These are phyloP conservation scores for Astrocystis sublimbata DNA, from an alignment of 495 filamentous ascomycete genomes.

Conservation along the genomic window DNA sequence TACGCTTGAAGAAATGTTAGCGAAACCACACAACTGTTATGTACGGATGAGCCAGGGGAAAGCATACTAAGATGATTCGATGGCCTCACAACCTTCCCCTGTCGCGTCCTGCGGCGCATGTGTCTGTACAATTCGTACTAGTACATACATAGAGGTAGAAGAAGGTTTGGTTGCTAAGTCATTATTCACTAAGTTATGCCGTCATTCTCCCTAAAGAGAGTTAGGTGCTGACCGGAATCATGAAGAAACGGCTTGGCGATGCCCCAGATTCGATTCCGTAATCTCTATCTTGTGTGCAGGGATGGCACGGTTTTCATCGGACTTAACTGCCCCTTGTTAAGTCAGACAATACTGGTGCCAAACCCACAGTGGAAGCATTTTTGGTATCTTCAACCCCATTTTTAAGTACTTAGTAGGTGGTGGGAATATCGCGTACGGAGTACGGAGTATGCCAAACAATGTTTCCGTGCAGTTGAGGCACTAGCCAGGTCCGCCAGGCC, in stretches of 20 bases:
- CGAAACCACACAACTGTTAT: no score
- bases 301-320: background rate
- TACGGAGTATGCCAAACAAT: background rate
- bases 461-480: background rate
- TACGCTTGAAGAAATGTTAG: no score
- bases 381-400: background rate
- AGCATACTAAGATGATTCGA: no score
- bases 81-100: no score
- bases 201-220: constrained; percentile 3
- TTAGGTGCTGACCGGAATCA: constrained; percentile 6
- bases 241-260: constrained; percentile 3
- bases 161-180: background rate
- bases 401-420: background rate
- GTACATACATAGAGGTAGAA: no score
- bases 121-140: no score
- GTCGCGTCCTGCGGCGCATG: no score
- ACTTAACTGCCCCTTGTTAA: background rate
- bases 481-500: background rate
- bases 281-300: background rate
- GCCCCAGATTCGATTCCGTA: background rate
- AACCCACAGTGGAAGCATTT: background rate
- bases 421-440: no score
- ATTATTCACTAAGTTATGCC: background rate
- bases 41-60: no score
- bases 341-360: background rate